Evolutionary conservation across 2,329 filamentous ascomycete species (phyloP), one percentile per base, ranked within the genome.

Genomic region (Cladosporium sp.): DNA sequence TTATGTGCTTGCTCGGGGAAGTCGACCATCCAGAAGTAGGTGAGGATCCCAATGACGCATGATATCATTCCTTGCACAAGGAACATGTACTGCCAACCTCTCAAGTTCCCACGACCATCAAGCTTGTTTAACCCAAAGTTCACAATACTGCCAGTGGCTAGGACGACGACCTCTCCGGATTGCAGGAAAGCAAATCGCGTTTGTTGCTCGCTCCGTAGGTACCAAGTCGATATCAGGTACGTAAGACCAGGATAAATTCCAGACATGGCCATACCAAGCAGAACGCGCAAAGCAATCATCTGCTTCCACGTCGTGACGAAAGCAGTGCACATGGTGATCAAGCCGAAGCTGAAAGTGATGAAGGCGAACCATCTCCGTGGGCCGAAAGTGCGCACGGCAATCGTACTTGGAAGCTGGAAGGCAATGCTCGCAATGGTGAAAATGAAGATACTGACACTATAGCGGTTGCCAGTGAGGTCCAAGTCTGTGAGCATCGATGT

Each of bases 1-100:
- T 77, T 77, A 62, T 86, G 80, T 0, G 86, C 81, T 29, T 86
- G 80, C 69, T 90, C 88, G 0, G 88, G 88, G 68, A 91, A 90
- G 71, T 90, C 87, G 50, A 90, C 81, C 78, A 91, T 89, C 88
- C 88, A 90, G 81, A 87, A 89, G 71, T 87, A 90, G 0, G 88
- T 89, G 14, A 82, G 66, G 33, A 88, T 70, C 3, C 88, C 88
- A 23, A 91, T 77, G 26, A 86, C 75, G 21, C 75, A 75, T 5
- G 88, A 83, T 69, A 90, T 86, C 11, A 85, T 71, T 0, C 88
- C 88, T 70, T 90, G 88, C 0, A 90, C 85, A 0, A 90, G 74
- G 69, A 87, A 91, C 87, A 90, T 90, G 81, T 85, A 90, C 31
- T 86, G 84, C 88, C 88, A 90, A 2, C 88, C 87, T 11, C 82